A percentile compares a stretch with the other conserved stretches of the same genome.
phyloP scores from a whole-genome alignment of 306 rosid genomes.

The Medicago ruthenica region DNA sequence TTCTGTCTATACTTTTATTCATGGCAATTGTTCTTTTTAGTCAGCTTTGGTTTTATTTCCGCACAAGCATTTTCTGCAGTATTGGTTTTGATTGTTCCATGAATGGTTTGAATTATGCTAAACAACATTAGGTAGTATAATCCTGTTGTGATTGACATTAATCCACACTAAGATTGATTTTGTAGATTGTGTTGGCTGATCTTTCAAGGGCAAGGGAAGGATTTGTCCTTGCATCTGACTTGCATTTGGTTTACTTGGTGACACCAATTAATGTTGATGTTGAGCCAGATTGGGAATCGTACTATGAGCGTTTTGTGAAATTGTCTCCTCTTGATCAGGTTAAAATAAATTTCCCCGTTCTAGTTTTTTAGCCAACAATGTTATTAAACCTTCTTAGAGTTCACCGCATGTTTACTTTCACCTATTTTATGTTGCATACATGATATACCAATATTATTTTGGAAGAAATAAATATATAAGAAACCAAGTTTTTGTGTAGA shows the following conservation, averaged over 20 bases:
- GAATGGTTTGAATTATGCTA: constrained; percentile 33
- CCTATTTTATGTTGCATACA: constrained; percentile 22
- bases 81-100: constrained; percentile 30
- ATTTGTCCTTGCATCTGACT: constrained; percentile 96
- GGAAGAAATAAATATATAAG: not conserved
- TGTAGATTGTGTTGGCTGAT: constrained; percentile 88
- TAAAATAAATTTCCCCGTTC: constrained; percentile 1
- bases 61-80: constrained; percentile 20
- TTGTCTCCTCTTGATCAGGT: constrained; percentile 89
- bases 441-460: constrained; percentile 18
- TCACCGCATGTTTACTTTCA: constrained; percentile 28
- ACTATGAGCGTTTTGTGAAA: constrained; percentile 79
- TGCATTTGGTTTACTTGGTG: constrained; percentile 91
- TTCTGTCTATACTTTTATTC: constrained; percentile 35
- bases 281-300: constrained; percentile 96
- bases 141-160: constrained; percentile 26
- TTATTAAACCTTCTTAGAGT: constrained; percentile 28
- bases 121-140: constrained; percentile 10
- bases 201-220: constrained; percentile 99
- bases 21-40: constrained; percentile 8
- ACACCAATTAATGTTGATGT: constrained; percentile 93
- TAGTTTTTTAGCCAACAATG: constrained; percentile 19
- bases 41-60: constrained; percentile 25
- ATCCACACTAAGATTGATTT: constrained; percentile 40
- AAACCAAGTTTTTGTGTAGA: constrained; percentile 7